Evolutionary conservation across 2,329 filamentous ascomycete species (phyloP), one percentile per base, ranked within the genome.

Genomic region (Colletotrichum camelliae): DNA sequence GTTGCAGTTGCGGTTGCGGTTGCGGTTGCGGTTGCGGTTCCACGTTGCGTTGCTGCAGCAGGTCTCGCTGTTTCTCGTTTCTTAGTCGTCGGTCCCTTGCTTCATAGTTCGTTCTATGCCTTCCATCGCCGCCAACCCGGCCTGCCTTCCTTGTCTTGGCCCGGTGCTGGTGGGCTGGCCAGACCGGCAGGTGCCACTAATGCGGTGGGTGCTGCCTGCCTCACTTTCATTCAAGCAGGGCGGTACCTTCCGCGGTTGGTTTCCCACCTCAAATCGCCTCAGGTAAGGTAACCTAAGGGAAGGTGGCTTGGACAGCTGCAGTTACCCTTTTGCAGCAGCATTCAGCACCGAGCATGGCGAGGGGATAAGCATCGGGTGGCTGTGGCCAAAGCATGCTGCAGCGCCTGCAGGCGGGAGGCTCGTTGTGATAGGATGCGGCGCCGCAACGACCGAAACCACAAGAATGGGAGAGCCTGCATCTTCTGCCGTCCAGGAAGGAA

Each of bases 391-490:
- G 43, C 57, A 64, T 68, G 58, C 64, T 67, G 57, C 73, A 21
- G 24, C 33, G 33, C 43, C 37, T 27, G 55, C 55, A 67, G 43
- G 16, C 31, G n/a, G 43, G 27, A 73, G 57, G 62, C 29, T 31
- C 62, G 65, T 73, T 58, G 70, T 69, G 74, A 76, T 69, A 74
- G 70, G 74, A 58, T 64, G 27, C 37, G 16, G 31, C 55, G 43
- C 58, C 70, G 70, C 65, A 15, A 16, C 52, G 74, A 35, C 64
- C 74, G 58, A 74, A 52, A 58, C 58, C 24, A 29, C 13, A 64
- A 64, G 70, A 74, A 43, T 66, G 74, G 60, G 64, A 60, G 70
- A 62, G 70, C 74, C 70, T 76, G 74, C 64, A 69, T 64, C 21
- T 57, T 55, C 57, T 64, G 35, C 37, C 48, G 18, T 64, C 27